These are phyloP conservation scores for Erodium texanum DNA, from an alignment of 441 rosid genomes.

Conservation along the genomic window DNA sequence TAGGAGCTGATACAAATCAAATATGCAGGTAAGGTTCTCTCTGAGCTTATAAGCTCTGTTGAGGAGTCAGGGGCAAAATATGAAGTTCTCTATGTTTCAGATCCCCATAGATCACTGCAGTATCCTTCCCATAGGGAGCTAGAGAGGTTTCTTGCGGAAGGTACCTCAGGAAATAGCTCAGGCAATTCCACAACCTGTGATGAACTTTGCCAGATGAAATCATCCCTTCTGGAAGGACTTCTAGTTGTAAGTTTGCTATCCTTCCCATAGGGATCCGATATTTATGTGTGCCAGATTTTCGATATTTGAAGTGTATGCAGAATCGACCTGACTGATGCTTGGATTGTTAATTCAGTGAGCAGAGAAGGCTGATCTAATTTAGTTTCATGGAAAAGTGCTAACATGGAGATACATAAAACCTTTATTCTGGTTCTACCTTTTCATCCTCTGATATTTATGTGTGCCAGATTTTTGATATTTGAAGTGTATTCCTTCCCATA, in stretches of 20 bases:
- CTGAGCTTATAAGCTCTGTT: conserved; percentile 55
- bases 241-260: background rate
- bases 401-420: no score
- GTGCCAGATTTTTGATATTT: no score
- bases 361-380: no score
- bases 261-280: no score
- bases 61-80: conserved; percentile 58
- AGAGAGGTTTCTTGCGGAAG: background rate
- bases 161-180: background rate
- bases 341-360: no score
- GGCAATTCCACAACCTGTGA: conserved; percentile 3
- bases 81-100: conserved; percentile 69
- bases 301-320: no score
- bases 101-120: conserved; percentile 42
- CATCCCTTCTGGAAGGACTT: conserved; percentile 5
- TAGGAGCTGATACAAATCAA: background rate
- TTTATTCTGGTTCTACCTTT: background rate
- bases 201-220: conserved; percentile 4
- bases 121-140: conserved; percentile 45
- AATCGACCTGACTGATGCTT: no score
- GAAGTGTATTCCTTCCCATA: no score
- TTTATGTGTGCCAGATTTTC: no score
- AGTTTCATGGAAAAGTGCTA: no score
- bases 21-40: conserved; percentile 31
- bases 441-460: no score